Base-by-base conservation (phyloP, 176 grass and related monocot genomes). In the Ampelocalamus luodianensis region DNA sequence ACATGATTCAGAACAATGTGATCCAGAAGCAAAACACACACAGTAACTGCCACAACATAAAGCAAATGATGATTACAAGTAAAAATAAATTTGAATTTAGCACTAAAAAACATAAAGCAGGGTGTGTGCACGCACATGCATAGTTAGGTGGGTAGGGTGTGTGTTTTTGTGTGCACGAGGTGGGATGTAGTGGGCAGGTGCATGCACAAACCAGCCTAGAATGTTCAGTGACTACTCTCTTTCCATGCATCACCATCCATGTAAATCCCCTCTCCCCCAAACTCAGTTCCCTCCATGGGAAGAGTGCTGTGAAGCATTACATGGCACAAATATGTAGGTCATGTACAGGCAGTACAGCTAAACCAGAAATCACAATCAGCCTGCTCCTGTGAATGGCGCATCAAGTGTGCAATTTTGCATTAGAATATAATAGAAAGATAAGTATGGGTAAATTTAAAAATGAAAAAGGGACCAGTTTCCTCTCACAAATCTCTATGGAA, bases 21-120 rank as follows among this genome's bases (percentile, higher is more conserved):
- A 78, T 49, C 90, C 90, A 69, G 86, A 88, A 69, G 90, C 86
- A 86, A 79, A 92, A 73, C 90, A 92, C 40, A 89, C 86, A 3
- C 90, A 92, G 27, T 92, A 92, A 77, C 90, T 92, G 86, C 64
- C 54, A 59, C 77, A 79, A 10, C 12, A 82, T 61, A 68, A 81
- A 51, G 15, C 48, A 78, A 34, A n/a, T 59, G 39, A 22, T 60
- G 32, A 45, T 82, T 78, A 88, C 40, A 84, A 26, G 46, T 16
- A 70, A 54, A 61, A 71, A 22, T 7, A 24, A 78, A 79, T 42
- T 32, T 46, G 17, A 83, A 74, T 59, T 55, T 60, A 61, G n/a
- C 49, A 74, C 23, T 20, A 74, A 67, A 20, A 77, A 72, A 65
- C 51, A 55, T 9, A 62, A 76, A 68, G 12, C 76, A 80, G 45